Evolutionary conservation across 2,329 filamentous ascomycete species (phyloP).

Genomic region (Cytospora mali): DNA sequence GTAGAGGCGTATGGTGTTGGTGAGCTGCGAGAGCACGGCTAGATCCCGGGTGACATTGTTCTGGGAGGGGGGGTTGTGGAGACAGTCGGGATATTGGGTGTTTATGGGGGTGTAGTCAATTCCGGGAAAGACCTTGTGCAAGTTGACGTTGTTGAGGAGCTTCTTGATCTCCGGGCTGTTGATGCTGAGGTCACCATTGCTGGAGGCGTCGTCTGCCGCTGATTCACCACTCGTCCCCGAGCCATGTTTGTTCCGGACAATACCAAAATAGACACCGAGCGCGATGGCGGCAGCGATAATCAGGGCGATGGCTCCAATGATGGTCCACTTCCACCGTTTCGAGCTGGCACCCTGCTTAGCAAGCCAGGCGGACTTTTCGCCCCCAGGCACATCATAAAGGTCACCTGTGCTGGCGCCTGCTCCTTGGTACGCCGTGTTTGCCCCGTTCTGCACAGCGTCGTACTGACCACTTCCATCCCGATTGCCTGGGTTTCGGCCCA

Average conservation of each 20-base stretch:
- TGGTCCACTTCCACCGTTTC: slow-evolving; percentile 70
- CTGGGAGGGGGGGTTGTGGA: slow-evolving; percentile 77
- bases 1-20: slow-evolving; percentile 85
- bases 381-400: slow-evolving; percentile 31
- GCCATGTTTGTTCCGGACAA: slow-evolving; percentile 59
- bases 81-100: slow-evolving; percentile 84
- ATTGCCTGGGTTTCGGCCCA: slow-evolving; percentile 38
- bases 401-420: slow-evolving; percentile 39
- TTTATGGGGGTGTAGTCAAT: slow-evolving; percentile 95
- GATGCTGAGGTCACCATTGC: slow-evolving; percentile 72
- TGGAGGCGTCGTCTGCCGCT: slow-evolving; percentile 59
- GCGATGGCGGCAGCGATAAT: slow-evolving; percentile 72
- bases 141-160: slow-evolving; percentile 75
- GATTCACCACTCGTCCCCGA: slow-evolving; percentile 42
- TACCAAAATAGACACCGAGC: slow-evolving; percentile 73
- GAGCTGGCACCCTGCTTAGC: slow-evolving; percentile 59
- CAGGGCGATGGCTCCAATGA: slow-evolving; percentile 65
- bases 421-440: slow-evolving; percentile 35
- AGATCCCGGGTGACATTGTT: slow-evolving; percentile 94
- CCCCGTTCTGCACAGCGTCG: slow-evolving; percentile 50
- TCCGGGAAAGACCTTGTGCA: slow-evolving; percentile 93
- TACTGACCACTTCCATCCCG: slow-evolving; percentile 54
- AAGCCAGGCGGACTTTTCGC: slow-evolving; percentile 71
- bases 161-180: slow-evolving; percentile 79
- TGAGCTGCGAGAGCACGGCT: slow-evolving; percentile 86